Conservation (phyloP, 345 rosid species). For the Salix koriyanagi region DNA sequence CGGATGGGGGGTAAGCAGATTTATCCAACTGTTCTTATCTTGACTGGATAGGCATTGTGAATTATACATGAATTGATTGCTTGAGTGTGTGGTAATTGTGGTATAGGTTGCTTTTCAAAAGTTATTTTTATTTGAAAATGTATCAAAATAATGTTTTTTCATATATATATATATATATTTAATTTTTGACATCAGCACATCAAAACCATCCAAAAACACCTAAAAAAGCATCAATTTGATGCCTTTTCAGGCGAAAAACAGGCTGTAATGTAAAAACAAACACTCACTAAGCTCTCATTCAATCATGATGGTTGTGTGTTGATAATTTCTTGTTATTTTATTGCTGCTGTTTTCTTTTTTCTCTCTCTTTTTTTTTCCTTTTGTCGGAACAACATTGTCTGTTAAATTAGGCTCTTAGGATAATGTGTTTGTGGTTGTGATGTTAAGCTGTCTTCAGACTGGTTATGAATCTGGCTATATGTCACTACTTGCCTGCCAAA, state of each 20-base stretch:
- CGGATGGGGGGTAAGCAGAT: constrained; percentile 45
- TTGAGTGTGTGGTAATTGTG: too few relatives aligned
- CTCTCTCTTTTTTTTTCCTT: not conserved
- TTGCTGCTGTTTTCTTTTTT: not conserved
- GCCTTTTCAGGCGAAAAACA: too few relatives aligned
- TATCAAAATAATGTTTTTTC: too few relatives aligned
- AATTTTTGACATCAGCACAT: too few relatives aligned
- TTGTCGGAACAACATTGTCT: not conserved
- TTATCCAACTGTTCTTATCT: not conserved
- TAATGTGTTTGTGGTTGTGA: not conserved
- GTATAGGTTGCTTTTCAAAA: too few relatives aligned
- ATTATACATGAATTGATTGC: not conserved
- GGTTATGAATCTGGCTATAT: not conserved
- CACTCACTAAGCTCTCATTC: not conserved
- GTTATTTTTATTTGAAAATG: not conserved
- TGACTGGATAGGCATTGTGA: not conserved
- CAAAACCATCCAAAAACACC: too few relatives aligned
- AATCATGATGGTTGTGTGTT: not conserved
- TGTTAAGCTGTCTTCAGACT: not conserved
- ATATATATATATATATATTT: too few relatives aligned
- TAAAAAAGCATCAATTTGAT: too few relatives aligned
- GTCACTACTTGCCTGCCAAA: not conserved
- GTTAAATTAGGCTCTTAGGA: not conserved
- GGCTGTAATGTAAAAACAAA: too few relatives aligned
- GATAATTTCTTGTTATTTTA: not conserved